Evolutionary conservation across 345 rosid species (phyloP), one percentile per base, ranked within the genome.

Genomic region (Ceriops decandra): DNA sequence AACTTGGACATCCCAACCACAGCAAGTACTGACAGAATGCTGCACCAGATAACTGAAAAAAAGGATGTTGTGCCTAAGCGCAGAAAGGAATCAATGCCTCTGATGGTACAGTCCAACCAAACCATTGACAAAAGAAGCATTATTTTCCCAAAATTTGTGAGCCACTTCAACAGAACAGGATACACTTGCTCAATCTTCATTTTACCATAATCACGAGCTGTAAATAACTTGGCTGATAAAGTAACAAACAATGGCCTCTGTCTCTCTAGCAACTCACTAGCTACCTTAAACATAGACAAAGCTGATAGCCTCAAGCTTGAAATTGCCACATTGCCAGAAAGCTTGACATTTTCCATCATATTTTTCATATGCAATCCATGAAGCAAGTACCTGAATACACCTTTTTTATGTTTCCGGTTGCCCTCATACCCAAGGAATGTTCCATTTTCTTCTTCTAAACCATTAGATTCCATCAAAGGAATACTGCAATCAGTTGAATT

Each of bases 41-140:
- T 86, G 78, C 96, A 91, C 99, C 97, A 95, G 71, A 95, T 70
- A 72, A 90, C 74, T 8, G 93, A 87, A 78, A 91, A 91, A 76
- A 91, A 86, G 4, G 96, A 89, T 31, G 92, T 74, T 19, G 95
- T 95, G 66, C 97, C 96, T 90, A 95, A 80, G 59, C 92, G 87
- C 63, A 90, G 75, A 75, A 95, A 87, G 67, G 97, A 95, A 75
- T 86, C 90, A 47, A 95, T 68, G 63, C 99, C 97, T 72, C 97
- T 87, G 63, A 91, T 69, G 31, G 89, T 83, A 82, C 89, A 91
- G 80, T 88, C 93, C 96, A 95, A 67, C 97, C 96, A 95, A 68
- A 90, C 80, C 83, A 91, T 79, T 67, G 85, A 79, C 17, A 91
- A 68, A 67, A 91, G 89, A 76, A 95, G 88, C 58, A 87, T 33